Percentiles rank a stretch among this genome's conserved stretches.
Conservation (phyloP, 2,329 filamentous ascomycete genomes). For the Metarhizium album region DNA sequence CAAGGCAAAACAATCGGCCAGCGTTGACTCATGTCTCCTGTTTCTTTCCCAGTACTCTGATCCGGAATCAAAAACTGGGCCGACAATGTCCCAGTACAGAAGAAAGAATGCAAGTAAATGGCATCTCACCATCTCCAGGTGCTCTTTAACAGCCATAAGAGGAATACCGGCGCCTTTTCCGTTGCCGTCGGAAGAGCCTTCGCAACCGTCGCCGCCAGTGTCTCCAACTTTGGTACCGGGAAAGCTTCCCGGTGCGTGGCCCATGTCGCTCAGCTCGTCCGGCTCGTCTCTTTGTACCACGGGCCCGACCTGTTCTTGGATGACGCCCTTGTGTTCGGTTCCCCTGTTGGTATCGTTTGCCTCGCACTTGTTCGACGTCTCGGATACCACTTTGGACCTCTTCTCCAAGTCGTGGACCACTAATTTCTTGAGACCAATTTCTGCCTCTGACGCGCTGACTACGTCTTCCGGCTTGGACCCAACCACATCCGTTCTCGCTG, state of each 20-base stretch:
- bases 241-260: conserved; percentile 18
- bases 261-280: conserved; percentile 5
- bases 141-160: not conserved
- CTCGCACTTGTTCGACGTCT: not conserved
- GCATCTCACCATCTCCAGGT: conserved; percentile 2
- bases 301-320: not conserved
- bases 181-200: conserved; percentile 12
- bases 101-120: conserved; percentile 4
- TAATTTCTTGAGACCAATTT: not conserved
- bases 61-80: conserved; percentile 27
- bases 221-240: conserved; percentile 16
- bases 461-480: not conserved
- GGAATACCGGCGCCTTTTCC: not conserved
- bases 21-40: conserved; percentile 12
- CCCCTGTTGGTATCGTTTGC: not conserved
- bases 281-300: not conserved
- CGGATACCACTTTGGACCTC: not conserved
- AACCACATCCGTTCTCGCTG: not conserved
- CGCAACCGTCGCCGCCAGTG: conserved; percentile 16
- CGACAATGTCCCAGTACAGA: conserved; percentile 26
- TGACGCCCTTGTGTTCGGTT: not conserved
- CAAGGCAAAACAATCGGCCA: conserved; percentile 15
- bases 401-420: not conserved
- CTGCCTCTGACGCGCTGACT: not conserved
- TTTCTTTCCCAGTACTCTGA: conserved; percentile 25